These are phyloP conservation scores for Kwoniella shandongensis DNA, from an alignment of 768 basidiomycete species.

Conservation along the genomic window DNA sequence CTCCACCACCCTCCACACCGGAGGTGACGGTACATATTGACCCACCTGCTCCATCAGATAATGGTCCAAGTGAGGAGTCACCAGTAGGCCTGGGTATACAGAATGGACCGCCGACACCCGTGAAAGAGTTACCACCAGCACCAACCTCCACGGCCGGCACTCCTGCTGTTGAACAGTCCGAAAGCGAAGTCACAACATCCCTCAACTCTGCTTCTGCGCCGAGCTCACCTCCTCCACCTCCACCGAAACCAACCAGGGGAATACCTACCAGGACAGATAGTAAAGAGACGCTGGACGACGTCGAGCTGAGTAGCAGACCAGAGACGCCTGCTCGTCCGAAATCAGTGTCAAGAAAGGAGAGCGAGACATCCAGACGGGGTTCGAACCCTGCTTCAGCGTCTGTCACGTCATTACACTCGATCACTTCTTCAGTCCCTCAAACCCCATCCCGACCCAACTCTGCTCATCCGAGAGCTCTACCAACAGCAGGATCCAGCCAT, in stretches of 20 bases:
- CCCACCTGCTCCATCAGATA: not conserved
- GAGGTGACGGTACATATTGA: slow-evolving; percentile 1
- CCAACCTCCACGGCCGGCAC: slow-evolving; percentile 1
- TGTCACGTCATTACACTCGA: slow-evolving; percentile 35
- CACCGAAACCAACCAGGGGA: slow-evolving; percentile 14
- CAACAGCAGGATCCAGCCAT: slow-evolving; percentile 2
- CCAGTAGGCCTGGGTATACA: slow-evolving; percentile 19
- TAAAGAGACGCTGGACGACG: slow-evolving; percentile 28
- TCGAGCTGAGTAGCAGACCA: slow-evolving; percentile 23
- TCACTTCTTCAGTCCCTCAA: slow-evolving; percentile 26
- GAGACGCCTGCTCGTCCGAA: slow-evolving; percentile 18
- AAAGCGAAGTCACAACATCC: not conserved
- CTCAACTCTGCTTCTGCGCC: slow-evolving; percentile 14
- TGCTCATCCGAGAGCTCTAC: slow-evolving; percentile 8
- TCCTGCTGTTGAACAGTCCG: not conserved
- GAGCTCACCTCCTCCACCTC: slow-evolving; percentile 22
- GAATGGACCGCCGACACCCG: slow-evolving; percentile 20
- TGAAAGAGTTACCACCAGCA: slow-evolving; percentile 18
- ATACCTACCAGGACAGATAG: slow-evolving; percentile 13
- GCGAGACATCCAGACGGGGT: slow-evolving; percentile 9
- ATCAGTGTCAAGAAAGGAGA: slow-evolving; percentile 6
- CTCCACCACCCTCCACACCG: slow-evolving; percentile 1
- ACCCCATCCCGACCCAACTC: slow-evolving; percentile 32
- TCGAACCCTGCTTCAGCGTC: slow-evolving; percentile 32
- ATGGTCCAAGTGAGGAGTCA: not conserved